These are phyloP conservation scores for Kwoniella shandongensis DNA, from an alignment of 768 basidiomycete genomes.

Conservation along the genomic window DNA sequence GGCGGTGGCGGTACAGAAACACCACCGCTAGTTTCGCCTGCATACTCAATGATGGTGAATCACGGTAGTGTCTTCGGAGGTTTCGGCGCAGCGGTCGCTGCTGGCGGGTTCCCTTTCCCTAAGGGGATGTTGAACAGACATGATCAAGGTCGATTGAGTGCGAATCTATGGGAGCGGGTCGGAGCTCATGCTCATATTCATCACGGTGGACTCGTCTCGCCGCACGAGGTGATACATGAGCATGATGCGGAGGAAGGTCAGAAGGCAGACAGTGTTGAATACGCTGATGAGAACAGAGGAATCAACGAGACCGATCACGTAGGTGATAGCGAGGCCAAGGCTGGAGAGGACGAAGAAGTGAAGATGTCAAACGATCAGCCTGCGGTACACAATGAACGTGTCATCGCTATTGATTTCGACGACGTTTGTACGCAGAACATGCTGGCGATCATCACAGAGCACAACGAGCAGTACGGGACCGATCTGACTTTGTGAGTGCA, in stretches of 20 bases:
- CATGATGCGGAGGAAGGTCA: not conserved
- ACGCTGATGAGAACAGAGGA: too few relatives aligned
- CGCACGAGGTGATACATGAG: constrained; percentile 1
- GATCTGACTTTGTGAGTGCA: constrained; percentile 32
- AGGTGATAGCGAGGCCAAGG: not conserved
- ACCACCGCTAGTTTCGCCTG: constrained; percentile 1
- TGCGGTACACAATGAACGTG: constrained; percentile 15
- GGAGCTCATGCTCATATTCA: too few relatives aligned
- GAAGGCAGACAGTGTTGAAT: not conserved
- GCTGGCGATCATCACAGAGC: constrained; percentile 17
- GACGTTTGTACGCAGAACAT: constrained; percentile 35
- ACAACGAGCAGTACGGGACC: constrained; percentile 23
- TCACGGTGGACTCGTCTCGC: too few relatives aligned
- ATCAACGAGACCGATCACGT: not conserved
- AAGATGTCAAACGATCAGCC: not conserved
- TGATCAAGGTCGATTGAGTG: too few relatives aligned
- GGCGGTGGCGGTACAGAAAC: not conserved
- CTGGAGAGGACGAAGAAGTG: not conserved
- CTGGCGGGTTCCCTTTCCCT: constrained; percentile 3
- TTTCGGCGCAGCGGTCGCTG: too few relatives aligned
- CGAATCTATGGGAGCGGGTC: too few relatives aligned
- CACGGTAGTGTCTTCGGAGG: too few relatives aligned
- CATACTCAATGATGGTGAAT: not conserved
- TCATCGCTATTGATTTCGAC: constrained; percentile 45
- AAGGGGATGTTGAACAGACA: too few relatives aligned